Conservation (phyloP, 139 green algal species). For the Raphidocelis subcapitata region DNA sequence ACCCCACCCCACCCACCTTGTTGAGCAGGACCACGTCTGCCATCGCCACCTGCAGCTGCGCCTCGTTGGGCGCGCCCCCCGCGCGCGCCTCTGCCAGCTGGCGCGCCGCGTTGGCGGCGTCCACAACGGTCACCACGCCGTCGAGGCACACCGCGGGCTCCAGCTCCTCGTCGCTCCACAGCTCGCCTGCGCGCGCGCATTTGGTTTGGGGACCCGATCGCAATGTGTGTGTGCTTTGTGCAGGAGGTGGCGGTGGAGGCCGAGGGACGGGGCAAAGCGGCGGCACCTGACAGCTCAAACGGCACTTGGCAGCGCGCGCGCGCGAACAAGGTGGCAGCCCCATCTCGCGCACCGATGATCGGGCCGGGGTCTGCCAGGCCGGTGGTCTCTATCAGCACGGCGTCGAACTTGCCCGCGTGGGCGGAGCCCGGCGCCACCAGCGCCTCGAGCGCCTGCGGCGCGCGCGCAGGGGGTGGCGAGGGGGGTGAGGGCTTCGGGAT, state of each 20-base stretch:
- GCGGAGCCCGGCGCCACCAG: slow-evolving; percentile 24
- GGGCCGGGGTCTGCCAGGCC: slow-evolving; percentile 88
- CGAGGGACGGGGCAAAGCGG: neutral
- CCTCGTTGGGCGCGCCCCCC: slow-evolving; percentile 70
- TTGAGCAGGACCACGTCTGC: slow-evolving; percentile 88
- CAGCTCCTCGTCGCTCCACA: slow-evolving; percentile 89
- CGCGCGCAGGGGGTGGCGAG: too few species aligned
- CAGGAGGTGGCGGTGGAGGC: too few species aligned
- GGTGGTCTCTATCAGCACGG: slow-evolving; percentile 91
- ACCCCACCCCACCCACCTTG: slow-evolving; percentile 69
- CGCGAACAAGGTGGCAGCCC: too few species aligned
- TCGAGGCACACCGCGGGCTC: slow-evolving; percentile 76
- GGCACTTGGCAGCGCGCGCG: neutral
- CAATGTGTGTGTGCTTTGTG: too few species aligned
- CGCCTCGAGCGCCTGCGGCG: slow-evolving; percentile 23
- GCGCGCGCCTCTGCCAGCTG: slow-evolving; percentile 58
- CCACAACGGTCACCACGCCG: slow-evolving; percentile 86
- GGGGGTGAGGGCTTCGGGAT: too few species aligned
- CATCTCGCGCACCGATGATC: slow-evolving; percentile 36
- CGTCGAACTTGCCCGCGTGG: slow-evolving; percentile 64
- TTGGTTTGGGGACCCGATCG: too few species aligned
- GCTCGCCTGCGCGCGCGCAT: slow-evolving; percentile 71
- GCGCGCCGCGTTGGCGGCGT: slow-evolving; percentile 66
- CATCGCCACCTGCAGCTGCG: slow-evolving; percentile 82
- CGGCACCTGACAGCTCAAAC: neutral